These are phyloP conservation scores for Boletus fagicola DNA, from an alignment of 768 basidiomycete species.

Conservation along the genomic window DNA sequence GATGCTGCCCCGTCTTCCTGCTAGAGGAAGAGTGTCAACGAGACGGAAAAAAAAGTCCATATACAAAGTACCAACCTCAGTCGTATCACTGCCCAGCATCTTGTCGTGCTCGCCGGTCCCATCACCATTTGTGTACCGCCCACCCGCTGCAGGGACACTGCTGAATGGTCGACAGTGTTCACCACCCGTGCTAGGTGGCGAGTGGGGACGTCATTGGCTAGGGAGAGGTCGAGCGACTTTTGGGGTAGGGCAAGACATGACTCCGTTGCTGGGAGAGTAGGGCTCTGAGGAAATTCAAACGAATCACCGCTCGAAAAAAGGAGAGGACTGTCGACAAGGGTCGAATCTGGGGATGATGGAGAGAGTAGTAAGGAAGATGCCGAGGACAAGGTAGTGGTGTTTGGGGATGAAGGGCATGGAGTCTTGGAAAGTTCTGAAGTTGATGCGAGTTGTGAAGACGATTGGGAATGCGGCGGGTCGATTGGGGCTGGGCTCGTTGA, in stretches of 20 bases:
- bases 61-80: constrained; percentile 36
- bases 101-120: constrained; percentile 20
- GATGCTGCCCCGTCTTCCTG: constrained; percentile 56
- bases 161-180: constrained; percentile 56
- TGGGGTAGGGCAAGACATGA: constrained; percentile 25
- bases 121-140: constrained; percentile 40
- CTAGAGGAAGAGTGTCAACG: constrained; percentile 22
- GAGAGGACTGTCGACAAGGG: constrained; percentile 35
- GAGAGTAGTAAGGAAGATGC: constrained; percentile 38
- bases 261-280: constrained; percentile 36
- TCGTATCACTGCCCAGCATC: constrained; percentile 16
- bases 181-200: constrained; percentile 99
- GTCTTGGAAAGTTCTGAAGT: constrained; percentile 22
- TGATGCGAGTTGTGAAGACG: constrained; percentile 23
- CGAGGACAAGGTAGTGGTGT: constrained; percentile 31
- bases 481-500: constrained; percentile 11
- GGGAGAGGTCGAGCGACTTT: constrained; percentile 34
- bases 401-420: constrained; percentile 24
- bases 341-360: constrained; percentile 43
- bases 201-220: constrained; percentile 59
- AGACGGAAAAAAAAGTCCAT: constrained; percentile 19
- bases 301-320: constrained; percentile 28
- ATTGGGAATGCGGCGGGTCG: constrained; percentile 19
- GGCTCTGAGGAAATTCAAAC: constrained; percentile 37
- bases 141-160: constrained; percentile 95